Conservation (phyloP, 73 alveolate genomes). For the Symbiodinium natans region DNA sequence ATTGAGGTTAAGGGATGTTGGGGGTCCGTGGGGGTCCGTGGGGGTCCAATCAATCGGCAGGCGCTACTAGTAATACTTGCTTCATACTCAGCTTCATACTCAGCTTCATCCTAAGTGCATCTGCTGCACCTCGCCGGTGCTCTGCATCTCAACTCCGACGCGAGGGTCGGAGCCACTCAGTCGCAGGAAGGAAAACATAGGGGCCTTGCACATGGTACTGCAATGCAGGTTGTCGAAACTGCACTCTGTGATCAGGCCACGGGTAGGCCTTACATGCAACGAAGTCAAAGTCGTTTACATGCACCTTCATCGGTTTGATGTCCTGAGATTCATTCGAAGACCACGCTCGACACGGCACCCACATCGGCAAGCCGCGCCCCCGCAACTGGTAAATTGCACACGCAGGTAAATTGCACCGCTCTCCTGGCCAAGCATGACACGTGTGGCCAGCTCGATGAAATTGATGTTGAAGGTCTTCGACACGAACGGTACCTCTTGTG, state of each 20-base stretch:
- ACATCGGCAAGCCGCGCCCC: background rate
- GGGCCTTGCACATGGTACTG: conserved; percentile 31
- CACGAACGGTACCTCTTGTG: conserved; percentile 78
- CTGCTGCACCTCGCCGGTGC: conserved; percentile 79
- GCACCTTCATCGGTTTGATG: conserved; percentile 32
- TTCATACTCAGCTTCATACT: background rate
- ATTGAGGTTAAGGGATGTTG: background rate
- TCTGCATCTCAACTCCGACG: conserved; percentile 93
- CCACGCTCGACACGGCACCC: background rate
- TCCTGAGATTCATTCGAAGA: conserved; percentile 5
- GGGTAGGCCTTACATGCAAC: conserved; percentile 71
- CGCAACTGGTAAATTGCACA: background rate
- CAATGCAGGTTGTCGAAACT: background rate
- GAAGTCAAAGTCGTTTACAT: conserved; percentile 61
- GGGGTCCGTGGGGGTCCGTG: too few species aligned
- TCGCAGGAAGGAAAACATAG: conserved; percentile 91
- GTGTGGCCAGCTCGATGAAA: conserved; percentile 89
- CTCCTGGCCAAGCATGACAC: conserved; percentile 90
- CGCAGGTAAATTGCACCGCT: too few species aligned
- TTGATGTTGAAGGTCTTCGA: conserved; percentile 93
- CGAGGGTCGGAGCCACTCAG: conserved; percentile 91
- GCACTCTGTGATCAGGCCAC: background rate
- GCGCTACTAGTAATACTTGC: background rate
- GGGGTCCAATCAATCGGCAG: background rate
- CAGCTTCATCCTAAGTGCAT: too few species aligned